Evolutionary conservation across 192 early-diverging fungal species (phyloP).

Genomic region (Backusella parvicylindrica): DNA sequence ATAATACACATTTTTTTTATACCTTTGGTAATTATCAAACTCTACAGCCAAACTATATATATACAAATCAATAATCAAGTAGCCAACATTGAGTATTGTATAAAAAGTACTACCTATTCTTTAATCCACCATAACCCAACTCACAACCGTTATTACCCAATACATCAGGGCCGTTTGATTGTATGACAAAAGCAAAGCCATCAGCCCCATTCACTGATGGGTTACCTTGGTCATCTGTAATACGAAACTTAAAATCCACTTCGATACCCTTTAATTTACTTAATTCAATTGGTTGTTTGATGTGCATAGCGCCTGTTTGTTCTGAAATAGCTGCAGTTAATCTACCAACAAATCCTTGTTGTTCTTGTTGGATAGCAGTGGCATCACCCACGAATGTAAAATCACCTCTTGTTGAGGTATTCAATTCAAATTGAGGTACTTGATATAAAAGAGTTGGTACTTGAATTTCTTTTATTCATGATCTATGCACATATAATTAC

Average conservation of each 20-base stretch:
- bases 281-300: background rate
- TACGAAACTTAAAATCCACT: conserved; percentile 27
- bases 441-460: background rate
- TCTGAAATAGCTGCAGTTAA: conserved; percentile 7
- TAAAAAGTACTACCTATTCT: too few species aligned
- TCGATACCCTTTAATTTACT: conserved; percentile 8
- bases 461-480: background rate
- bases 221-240: conserved; percentile 19
- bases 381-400: background rate
- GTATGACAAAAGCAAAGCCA: conserved; percentile 36
- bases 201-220: conserved; percentile 25
- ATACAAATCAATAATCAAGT: background rate
- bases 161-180: conserved; percentile 2
- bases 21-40: conserved; percentile 38
- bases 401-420: background rate
- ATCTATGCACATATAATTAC: background rate
- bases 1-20: too few species aligned
- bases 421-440: background rate
- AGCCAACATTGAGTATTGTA: too few species aligned
- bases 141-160: conserved; percentile 33
- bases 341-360: background rate
- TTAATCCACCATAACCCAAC: conserved; percentile 35
- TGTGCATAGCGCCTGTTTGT: conserved; percentile 22
- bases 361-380: background rate
- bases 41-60: conserved; percentile 33